A percentile compares a stretch with the other conserved stretches of the same genome.
Conservation (phyloP, 2,329 filamentous ascomycete species). For the Lasiodiplodia hormozganensis region DNA sequence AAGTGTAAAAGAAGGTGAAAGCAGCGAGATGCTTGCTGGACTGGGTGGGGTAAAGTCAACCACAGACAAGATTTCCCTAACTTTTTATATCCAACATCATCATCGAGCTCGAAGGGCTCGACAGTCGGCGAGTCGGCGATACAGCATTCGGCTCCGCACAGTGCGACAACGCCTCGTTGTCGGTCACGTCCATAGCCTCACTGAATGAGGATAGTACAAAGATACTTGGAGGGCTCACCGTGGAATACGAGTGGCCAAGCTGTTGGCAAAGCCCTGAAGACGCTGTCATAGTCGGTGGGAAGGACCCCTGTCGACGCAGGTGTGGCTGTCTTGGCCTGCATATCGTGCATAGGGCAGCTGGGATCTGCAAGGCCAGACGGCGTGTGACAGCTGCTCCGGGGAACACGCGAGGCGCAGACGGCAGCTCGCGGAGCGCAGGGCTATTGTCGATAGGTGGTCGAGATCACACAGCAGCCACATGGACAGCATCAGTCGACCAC, state of each 20-base stretch:
- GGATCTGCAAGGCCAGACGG: conserved; percentile 2
- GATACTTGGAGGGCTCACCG: not conserved
- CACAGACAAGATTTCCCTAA: not conserved
- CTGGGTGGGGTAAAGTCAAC: not conserved
- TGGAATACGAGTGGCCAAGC: conserved; percentile 15
- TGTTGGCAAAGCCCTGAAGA: not conserved
- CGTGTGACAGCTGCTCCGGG: not conserved
- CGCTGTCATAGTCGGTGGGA: not conserved
- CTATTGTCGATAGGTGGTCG: not conserved
- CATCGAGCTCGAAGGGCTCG: not conserved
- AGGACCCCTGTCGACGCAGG: conserved; percentile 2
- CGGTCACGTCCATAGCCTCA: not conserved
- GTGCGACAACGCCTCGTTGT: conserved; percentile 7
- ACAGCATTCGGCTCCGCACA: conserved; percentile 22
- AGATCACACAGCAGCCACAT: conserved; percentile 7
- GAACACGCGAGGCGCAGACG: not conserved
- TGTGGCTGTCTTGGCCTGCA: conserved; percentile 18
- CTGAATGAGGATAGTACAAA: conserved; percentile 5
- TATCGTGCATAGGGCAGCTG: conserved; percentile 3
- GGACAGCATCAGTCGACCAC: not conserved
- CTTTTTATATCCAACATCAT: conserved; percentile 14
- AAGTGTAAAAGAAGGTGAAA: not conserved
- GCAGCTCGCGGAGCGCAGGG: not conserved
- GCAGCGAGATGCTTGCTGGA: conserved; percentile 5
- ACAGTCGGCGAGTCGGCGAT: conserved; percentile 19